Evolutionary conservation across 768 basidiomycete species (phyloP).

Genomic region (Thelephora ganbajun): DNA sequence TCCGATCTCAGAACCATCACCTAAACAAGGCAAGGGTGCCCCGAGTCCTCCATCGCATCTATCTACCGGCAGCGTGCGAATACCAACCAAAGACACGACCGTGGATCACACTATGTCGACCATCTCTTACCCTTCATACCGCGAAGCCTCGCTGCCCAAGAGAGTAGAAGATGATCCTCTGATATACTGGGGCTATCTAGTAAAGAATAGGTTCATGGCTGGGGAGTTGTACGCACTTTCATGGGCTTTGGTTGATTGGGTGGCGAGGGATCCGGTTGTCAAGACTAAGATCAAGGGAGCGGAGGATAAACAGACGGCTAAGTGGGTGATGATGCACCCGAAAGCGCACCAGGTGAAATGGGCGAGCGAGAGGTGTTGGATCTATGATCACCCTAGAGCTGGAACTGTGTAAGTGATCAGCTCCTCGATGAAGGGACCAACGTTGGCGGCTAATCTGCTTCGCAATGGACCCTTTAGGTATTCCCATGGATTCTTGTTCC

Average conservation of each 20-base stretch:
- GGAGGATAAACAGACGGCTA: slow-evolving; percentile 88
- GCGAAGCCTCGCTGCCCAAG: not conserved
- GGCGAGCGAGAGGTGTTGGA: slow-evolving; percentile 90
- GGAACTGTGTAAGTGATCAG: slow-evolving; percentile 67
- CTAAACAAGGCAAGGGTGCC: too few relatives aligned
- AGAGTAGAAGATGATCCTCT: slow-evolving; percentile 37
- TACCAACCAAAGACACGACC: not conserved
- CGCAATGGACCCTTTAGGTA: slow-evolving; percentile 46
- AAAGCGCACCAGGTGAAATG: slow-evolving; percentile 68
- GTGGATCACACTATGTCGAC: not conserved
- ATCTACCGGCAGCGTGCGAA: not conserved
- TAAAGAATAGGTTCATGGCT: slow-evolving; percentile 90
- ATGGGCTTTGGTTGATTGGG: slow-evolving; percentile 79
- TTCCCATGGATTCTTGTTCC: slow-evolving; percentile 91
- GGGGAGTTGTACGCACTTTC: slow-evolving; percentile 88
- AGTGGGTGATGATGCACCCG: slow-evolving; percentile 86
- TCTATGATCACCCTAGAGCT: slow-evolving; percentile 93
- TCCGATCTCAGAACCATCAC: too few relatives aligned
- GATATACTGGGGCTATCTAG: slow-evolving; percentile 82
- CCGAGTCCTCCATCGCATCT: not conserved
- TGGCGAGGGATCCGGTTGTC: slow-evolving; percentile 60
- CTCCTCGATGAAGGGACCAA: too few relatives aligned
- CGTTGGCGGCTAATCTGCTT: not conserved
- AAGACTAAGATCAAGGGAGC: slow-evolving; percentile 60
- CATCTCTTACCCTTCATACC: not conserved